Evolutionary conservation across 352 stramenopile species (phyloP), one percentile per base, ranked within the genome.

Genomic region (Pythium folliculosum): DNA sequence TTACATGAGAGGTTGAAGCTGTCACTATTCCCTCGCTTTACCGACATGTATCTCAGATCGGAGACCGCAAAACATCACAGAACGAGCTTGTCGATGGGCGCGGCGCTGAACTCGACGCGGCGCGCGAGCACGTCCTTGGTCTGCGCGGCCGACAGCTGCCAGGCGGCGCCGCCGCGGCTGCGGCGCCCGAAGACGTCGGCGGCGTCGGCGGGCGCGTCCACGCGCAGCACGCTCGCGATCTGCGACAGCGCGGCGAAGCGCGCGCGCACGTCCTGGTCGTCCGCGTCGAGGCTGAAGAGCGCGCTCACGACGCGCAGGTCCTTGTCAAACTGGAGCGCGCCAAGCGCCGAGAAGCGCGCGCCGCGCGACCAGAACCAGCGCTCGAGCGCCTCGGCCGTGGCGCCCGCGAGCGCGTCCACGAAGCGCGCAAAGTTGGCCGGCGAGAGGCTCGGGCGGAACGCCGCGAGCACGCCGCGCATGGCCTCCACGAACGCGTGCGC

Each of bases 311-410:
- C 76, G 52, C 88, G 86, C 55, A 96, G 35, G 62, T 96, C 88
- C 65, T 96, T 96, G 69, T 96, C 88, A 21, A 95, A 90, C 56
- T 96, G 88, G 3, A 96, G 71, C 22, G 88, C 86, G 19, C 88
- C 88, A 25, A 96, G 82, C 65, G 92, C 86, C 27, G 89, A 93
- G 65, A 95, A 88, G 16, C 81, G 80, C 56, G 76, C 68, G 35
- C 67, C 66, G n/a, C 77, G 77, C 21, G 75, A 71, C 19, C 81
- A 53, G 48, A 95, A 87, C 82, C 88, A 92, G 49, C 69, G 75
- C 59, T 93, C 82, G 23, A 96, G 50, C 40, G 89, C 67, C 49
- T 78, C 76, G 5, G 75, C 73, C 12, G 80, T 88, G 25, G 45
- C 56, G 19, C 53, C 55, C 12, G 82, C 86, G 32, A 88, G 56